Base-by-base conservation (phyloP, 139 green algal species). In the Chlamydomonas sp. region DNA sequence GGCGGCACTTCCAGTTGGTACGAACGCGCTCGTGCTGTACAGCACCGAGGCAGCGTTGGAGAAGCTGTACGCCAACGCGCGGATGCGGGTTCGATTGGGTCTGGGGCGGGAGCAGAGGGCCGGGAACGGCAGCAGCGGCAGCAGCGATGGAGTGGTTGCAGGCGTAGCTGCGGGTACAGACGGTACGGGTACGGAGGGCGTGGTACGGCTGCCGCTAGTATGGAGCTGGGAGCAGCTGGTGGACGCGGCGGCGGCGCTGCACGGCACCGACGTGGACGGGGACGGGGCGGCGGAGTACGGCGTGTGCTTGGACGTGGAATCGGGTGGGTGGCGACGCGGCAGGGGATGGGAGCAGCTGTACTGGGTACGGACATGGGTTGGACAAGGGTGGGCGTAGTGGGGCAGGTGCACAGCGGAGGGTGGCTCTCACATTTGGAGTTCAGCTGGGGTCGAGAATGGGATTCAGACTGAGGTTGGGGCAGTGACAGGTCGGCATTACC, bases 211-310 rank as follows among this genome's bases (percentile, higher is more conserved):
- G n/a, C 82, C 82, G 60, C 9, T 12, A 2, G 82, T 68, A 0
- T 86, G 82, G 82, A 86, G 9, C 61, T 86, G 82, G 82, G 82
- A 86, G 59, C 82, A 86, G 72, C 60, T 86, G 60, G 72, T 86
- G 5, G 82, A 86, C 68, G 82, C 82, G 5, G 82, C 60, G 20
- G 82, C 82, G n/a, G 82, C 82, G 10, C 9, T 86, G n/a, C 79
- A 86, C 82, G 82, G 82, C 15, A 86, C 82, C 31, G 82, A 86
- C 72, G 78, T 86, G 2, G 62, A 86, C 62, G 82, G 82, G 9
- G 82, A 86, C 75, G 82, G 82, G 10, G 61, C 20, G 1, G 20
- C 10, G 7, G 82, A 86, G 71, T 86, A 80, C 71, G 82, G 82
- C 82, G 63, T 80, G 3, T 86, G 82, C 71, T 71, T 86, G n/a